Evolutionary conservation across 2,329 filamentous ascomycete species (phyloP), one percentile per base, ranked within the genome.

Genomic region (Penicillium sp.): DNA sequence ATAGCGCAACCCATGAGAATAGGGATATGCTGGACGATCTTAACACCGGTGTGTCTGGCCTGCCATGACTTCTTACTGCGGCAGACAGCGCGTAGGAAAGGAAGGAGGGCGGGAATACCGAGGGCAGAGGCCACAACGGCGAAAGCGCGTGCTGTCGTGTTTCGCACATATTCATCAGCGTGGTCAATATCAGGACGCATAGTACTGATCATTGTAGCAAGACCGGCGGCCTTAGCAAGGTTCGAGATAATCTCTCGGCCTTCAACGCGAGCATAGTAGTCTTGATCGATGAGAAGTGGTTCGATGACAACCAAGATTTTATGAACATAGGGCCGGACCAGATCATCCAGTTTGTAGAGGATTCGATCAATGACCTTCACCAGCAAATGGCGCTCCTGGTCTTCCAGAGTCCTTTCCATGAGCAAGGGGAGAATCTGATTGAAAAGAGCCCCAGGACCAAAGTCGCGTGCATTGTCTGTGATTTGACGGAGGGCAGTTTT

Each of bases 61-160:
- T 97, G 92, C 94, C 94, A 99, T 54, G 94, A 97, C 76, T 99
- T 99, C 77, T 97, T 97, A 77, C 91, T 96, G 72, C 91, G 87
- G 72, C 94, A 99, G 18, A 99, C 94, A 57, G 95, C 94, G 67
- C 92, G 86, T 40, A 99, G 80, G 81, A 99, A 99, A 2, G 94
- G 94, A 27, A 99, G 84, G 45, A 99, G 84, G 10, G 94, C 92
- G 3, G 94, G 94, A 53, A 99, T 99, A 46, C 94, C 94, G 7
- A 99, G 85, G 18, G 94, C 94, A 21, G 93, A 97, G 3, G 94
- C 94, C 37, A 99, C 94, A 7, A 99, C 94, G 27, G 94, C 94
- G 70, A 99, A 99, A 1, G 94, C 94, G 79, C 94, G 84, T 52
- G 94, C 94, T 2, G 94, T 99, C 1, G 94, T 99, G 75, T 99